A percentile compares a stretch with the other conserved stretches of the same genome.
Conservation (phyloP, 208 protist genomes). For the Trypanosoma caninum region DNA sequence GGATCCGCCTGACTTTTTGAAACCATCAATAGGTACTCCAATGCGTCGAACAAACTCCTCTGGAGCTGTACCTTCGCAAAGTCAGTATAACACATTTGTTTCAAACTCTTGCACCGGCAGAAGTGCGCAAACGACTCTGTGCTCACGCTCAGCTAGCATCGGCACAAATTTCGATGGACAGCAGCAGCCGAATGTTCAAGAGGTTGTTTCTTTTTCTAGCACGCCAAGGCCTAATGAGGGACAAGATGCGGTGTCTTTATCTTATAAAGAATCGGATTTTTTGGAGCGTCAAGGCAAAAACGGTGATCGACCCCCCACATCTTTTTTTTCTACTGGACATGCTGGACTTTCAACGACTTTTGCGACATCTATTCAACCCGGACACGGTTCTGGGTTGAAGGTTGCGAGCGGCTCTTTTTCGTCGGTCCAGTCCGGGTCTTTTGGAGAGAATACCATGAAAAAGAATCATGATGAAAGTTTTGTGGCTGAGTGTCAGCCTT, state of each 20-base stretch:
- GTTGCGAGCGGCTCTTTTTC: not conserved
- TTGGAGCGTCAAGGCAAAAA: not conserved
- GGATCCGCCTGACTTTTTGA: slow-evolving; percentile 31
- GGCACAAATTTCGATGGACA: not conserved
- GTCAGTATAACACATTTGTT: not conserved
- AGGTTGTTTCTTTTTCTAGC: not conserved
- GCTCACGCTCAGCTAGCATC: not conserved
- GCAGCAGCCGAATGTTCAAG: not conserved
- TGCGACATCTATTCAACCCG: not conserved
- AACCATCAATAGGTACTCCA: not conserved
- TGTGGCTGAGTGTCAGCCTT: not conserved
- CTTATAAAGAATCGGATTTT: not conserved
- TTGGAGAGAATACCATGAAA: not conserved
- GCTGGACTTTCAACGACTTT: not conserved
- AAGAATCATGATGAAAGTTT: not conserved
- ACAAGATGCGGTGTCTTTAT: not conserved
- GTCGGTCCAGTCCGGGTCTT: slow-evolving; percentile 3
- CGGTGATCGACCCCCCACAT: not conserved
- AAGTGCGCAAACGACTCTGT: not conserved
- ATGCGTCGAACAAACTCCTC: not conserved
- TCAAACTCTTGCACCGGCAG: not conserved
- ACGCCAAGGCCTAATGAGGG: not conserved
- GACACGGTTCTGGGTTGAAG: not conserved
- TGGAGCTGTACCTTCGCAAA: not conserved
- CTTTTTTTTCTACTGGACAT: not conserved